Evolutionary conservation across 2,329 filamentous ascomycete species (phyloP), one percentile per base, ranked within the genome.

Genomic region (Fusarium vanettenii): DNA sequence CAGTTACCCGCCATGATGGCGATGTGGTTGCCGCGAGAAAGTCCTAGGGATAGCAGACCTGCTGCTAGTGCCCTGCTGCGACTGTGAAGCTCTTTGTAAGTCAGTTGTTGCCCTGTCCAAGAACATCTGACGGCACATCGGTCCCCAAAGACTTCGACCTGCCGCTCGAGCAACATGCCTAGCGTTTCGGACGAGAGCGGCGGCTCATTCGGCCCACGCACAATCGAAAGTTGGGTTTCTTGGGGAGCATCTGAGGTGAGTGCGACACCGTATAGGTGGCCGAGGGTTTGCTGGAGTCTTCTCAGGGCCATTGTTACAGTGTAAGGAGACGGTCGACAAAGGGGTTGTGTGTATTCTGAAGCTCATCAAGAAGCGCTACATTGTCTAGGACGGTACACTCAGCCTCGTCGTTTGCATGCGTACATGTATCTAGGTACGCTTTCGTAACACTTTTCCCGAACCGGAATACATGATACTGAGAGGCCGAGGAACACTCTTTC

Each of bases 151-250:
- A 14, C 31, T 6, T 22, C 6, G 6, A n/a, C 33, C 31, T 37
- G 52, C 9, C 52, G 52, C 7, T 57, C 29, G 7, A 57, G 52
- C 31, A 57, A 31, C 52, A 8, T 22, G 18, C n/a, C 52, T 33
- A 57, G 22, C 3, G 52, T 35, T 25, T 57, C 18, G 29, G 52
- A 35, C 8, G 39, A 41, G 18, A 41, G 39, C 9, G 39, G 39
- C 18, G 50, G 27, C 27, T 55, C 25, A 31, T 5, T 29, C 10
- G 50, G 27, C 9, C 50, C 25, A 33, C 6, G 27, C 18, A 55
- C 22, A n/a, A 55, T 33, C 50, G 16, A 55, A 11, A 55, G 27
- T 29, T 55, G 81, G 1, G 14, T 9, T 27, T 50, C 45, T 22
- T 27, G 45, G 7, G 45, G 45, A 5, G 4, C 45, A 50, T 50